These are phyloP conservation scores for Lactuca sativa DNA, from an alignment of 129 eudicot genomes.

Conservation along the genomic window DNA sequence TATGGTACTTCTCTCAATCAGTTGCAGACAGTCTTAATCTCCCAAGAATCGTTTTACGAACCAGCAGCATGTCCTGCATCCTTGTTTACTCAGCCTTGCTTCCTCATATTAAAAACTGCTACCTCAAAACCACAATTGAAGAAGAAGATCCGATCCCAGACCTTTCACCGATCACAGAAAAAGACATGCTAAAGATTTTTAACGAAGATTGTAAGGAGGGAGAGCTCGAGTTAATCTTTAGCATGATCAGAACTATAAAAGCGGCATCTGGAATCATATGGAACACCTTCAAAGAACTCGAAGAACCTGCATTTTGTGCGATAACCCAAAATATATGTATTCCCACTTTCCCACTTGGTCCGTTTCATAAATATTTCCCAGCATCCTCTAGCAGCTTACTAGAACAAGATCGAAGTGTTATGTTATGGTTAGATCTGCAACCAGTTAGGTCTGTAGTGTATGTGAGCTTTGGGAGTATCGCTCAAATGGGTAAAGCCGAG, in stretches of 20 bases:
- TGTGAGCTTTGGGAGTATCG: constrained; percentile 56
- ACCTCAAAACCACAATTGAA: constrained; percentile 23
- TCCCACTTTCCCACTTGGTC: constrained; percentile 50
- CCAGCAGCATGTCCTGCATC: constrained; percentile 35
- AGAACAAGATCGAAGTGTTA: constrained; percentile 33
- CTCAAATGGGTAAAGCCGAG: constrained; percentile 21
- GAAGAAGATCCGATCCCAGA: constrained; percentile 5
- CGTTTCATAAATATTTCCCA: constrained; percentile 47
- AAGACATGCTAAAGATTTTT: constrained; percentile 33
- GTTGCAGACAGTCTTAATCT: constrained; percentile 27
- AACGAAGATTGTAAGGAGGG: constrained; percentile 14
- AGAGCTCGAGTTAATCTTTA: constrained; percentile 6
- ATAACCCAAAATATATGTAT: constrained; percentile 21
- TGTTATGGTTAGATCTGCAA: constrained; percentile 56
- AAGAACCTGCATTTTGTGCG: constrained; percentile 33
- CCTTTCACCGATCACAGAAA: constrained; percentile 37
- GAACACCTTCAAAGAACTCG: constrained; percentile 53
- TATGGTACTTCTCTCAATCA: constrained; percentile 25
- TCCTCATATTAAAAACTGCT: constrained; percentile 14
- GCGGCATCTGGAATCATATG: constrained; percentile 40
- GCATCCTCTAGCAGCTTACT: constrained; percentile 37
- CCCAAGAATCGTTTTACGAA: constrained; percentile 31
- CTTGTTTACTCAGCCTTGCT: constrained; percentile 26
- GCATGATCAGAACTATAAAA: constrained; percentile 39
- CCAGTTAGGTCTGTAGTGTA: constrained; percentile 46